Base-by-base conservation (phyloP, 139 green algal species). In the Tetradesmus lagerheimii region DNA sequence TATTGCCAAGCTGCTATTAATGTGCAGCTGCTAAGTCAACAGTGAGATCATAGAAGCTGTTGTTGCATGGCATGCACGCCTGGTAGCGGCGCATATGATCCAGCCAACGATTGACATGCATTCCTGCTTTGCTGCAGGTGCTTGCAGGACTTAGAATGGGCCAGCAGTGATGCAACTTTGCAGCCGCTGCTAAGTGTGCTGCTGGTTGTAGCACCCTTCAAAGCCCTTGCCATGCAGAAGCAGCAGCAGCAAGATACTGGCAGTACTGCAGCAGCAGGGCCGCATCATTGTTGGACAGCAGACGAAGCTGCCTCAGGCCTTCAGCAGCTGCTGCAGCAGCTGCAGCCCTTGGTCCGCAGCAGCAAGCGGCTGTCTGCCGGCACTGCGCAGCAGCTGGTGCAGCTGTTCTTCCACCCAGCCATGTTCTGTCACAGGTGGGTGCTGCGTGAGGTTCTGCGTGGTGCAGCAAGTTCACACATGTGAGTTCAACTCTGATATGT, bases 361-460 rank as follows among this genome's bases (percentile, higher is more conserved):
- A 78, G 81, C 81, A 87, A 37, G 53, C 50, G 81, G 16, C 81
- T 87, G 53, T 50, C 50, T 38, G 50, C 20, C 6, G 38, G 14
- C 20, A 37, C 15, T 23, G 35, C 34, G 20, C n/a, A 47, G 50
- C 81, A 38, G 81, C 31, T 87, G 81, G 81, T 77, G 35, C 18
- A 37, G 53, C 16, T 78, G 15, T 87, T 87, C 81, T 87, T 87
- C 31, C 50, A 87, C 39, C 50, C 31, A 57, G 50, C 31, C 35
- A 35, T 87, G n/a, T 87, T 87, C 35, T 35, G 20, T 18, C 3
- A 50, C 53, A 78, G 47, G 81, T 87, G 34, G 14, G 81, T 75
- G 35, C 45, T 38, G n/a, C 25, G 29, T 15, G 6, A 11, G 15
- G 39, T 38, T 5, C 57, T 31, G 57, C 23, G 23, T n/a, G 3